Percentiles rank a stretch among this genome's conserved stretches.
Conservation (phyloP, 106 monocot genomes). For the Gastrodia elata region DNA sequence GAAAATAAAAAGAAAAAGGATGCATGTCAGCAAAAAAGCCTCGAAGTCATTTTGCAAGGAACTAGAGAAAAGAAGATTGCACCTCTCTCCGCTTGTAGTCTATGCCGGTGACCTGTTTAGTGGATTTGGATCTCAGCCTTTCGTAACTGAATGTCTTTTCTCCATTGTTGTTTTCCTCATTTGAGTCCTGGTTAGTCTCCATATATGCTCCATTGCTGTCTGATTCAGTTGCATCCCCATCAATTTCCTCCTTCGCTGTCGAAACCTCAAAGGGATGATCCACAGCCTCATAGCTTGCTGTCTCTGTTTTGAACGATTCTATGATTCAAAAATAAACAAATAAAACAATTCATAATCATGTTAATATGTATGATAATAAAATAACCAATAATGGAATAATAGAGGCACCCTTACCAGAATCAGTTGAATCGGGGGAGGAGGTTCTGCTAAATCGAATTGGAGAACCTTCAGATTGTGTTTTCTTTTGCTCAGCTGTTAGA, state of each 20-base stretch:
- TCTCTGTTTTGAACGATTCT: constrained; percentile 17
- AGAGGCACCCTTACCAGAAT: constrained; percentile 25
- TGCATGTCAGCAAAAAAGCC: no score
- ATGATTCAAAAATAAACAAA: neutral
- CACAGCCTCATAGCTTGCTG: constrained; percentile 11
- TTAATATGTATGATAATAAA: neutral
- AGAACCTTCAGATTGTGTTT: constrained; percentile 30
- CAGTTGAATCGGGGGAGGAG: constrained; percentile 34
- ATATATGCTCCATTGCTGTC: constrained; percentile 25
- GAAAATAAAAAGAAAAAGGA: no score
- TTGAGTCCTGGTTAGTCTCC: constrained; percentile 25
- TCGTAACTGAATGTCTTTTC: constrained; percentile 69
- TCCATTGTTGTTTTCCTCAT: constrained; percentile 25
- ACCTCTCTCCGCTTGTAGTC: constrained; percentile 89
- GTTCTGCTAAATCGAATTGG: constrained; percentile 31
- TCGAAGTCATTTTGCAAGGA: neutral
- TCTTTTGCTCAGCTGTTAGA: constrained; percentile 66
- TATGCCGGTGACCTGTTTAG: constrained; percentile 68
- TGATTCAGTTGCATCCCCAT: constrained; percentile 18
- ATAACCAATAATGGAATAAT: neutral
- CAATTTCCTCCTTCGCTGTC: constrained; percentile 13
- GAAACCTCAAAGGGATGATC: constrained; percentile 23
- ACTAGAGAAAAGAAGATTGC: neutral
- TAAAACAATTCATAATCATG: neutral
- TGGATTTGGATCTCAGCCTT: constrained; percentile 60